Base-by-base conservation (phyloP, 371 early-diverging fungal genomes). In the Apophysomyces ossiformis region DNA sequence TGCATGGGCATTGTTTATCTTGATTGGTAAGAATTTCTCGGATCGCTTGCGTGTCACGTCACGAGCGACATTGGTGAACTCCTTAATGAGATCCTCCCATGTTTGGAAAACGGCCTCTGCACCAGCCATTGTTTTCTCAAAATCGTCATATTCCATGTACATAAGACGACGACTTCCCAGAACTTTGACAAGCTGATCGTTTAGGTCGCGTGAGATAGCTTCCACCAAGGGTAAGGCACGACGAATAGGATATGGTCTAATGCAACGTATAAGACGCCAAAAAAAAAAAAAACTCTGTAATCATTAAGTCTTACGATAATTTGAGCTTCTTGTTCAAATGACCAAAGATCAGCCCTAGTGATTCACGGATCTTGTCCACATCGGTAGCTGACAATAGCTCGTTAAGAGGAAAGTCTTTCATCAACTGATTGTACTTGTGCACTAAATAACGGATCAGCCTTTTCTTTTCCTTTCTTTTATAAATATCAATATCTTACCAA, bases 401-500 rank as follows among this genome's bases (percentile, higher is more conserved):
- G 73, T 94, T 95, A 44, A 98, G 80, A 37, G 99, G 99, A 65
- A 99, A 98, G 60, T 99, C 99, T 75, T 93, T 94, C 97, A 99
- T 97, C 58, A 99, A 84, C 75, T 92, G 93, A 71, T 99, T 99
- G 88, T 97, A 99, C 69, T 93, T 96, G 74, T 87, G 86, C 3
- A 97, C 98, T 86, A 70, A 37, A 57, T 46, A 37, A 16, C 9
- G 4, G 16, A 39, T 61, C 46, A 54, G 57, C 5, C 9, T 44
- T 11, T 1, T 35, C 5, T 32, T 35, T 45, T 45, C 6, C 16
- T 18, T 5, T 45, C 16, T 45, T 13, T n/a, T 21, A 11, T 41
- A 13, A 13, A 41, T 1, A 5, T 7, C 9, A 26, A 16, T 12
- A 37, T 7, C 63, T 67, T 82, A 86, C 86, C 87, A 41, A 87